phyloP scores from a whole-genome alignment of 1,284 basidiomycete species.

The Cutaneotrichosporon sp. region DNA sequence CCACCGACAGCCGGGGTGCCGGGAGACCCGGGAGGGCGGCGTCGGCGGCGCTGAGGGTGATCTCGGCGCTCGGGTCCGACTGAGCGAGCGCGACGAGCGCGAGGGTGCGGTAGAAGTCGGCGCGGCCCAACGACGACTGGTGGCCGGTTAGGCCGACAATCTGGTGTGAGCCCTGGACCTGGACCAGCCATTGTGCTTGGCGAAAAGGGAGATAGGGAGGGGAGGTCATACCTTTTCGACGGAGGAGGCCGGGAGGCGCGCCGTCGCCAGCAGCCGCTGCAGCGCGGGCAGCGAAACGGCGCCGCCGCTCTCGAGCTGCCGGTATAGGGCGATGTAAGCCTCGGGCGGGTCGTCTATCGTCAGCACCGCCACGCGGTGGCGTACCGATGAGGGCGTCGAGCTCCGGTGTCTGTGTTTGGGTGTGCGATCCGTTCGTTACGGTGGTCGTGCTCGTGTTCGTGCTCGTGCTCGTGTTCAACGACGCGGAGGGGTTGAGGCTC shows the following conservation, averaged over 20 bases:
- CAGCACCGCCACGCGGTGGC: background rate
- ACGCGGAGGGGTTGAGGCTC: background rate
- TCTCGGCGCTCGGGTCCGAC: conserved; percentile 24
- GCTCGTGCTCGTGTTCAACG: background rate
- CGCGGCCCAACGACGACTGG: conserved; percentile 19
- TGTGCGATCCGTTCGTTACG: background rate
- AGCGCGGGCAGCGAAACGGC: conserved; percentile 77
- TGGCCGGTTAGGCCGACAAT: conserved; percentile 68
- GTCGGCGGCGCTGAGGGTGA: conserved; percentile 76
- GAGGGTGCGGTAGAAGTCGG: conserved; percentile 82
- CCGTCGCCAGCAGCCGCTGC: conserved; percentile 73
- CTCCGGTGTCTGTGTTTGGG: background rate
- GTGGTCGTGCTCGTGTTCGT: background rate
- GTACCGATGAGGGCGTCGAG: conserved; percentile 39
- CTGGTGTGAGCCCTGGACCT: conserved; percentile 51
- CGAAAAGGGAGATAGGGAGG: background rate
- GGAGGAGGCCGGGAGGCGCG: conserved; percentile 72
- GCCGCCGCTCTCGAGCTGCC: conserved; percentile 69
- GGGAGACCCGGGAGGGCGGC: conserved; percentile 68
- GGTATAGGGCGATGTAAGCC: conserved; percentile 72
- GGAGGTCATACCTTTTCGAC: conserved; percentile 69
- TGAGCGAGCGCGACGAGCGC: conserved; percentile 81
- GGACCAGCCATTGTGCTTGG: background rate
- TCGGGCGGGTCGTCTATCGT: conserved; percentile 75
- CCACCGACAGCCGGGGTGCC: conserved; percentile 61